phyloP scores from a whole-genome alignment of 371 early-diverging fungal species.

The Mortierella sp. region DNA sequence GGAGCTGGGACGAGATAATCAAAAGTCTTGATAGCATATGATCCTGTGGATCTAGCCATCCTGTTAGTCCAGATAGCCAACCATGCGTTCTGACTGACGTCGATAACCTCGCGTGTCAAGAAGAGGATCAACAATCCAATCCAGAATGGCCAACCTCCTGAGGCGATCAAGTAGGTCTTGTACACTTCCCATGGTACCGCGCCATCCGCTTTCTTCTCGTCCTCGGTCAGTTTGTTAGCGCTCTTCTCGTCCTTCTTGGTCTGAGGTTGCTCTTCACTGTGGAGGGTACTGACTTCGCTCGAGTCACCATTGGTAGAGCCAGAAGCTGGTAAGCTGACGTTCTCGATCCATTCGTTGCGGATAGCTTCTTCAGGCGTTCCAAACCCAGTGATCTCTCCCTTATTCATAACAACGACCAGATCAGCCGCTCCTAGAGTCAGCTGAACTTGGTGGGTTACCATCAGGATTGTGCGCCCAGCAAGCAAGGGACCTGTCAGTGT shows the following conservation, averaged over 20 bases:
- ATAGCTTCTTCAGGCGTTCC: conserved; percentile 59
- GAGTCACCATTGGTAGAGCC: conserved; percentile 10
- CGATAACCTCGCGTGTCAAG: conserved; percentile 59
- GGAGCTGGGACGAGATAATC: conserved; percentile 39
- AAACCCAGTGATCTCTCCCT: conserved; percentile 60
- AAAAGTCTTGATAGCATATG: conserved; percentile 34
- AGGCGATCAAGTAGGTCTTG: conserved; percentile 68
- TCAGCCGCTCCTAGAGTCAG: conserved; percentile 75
- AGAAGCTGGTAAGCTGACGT: conserved; percentile 42
- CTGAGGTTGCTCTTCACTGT: conserved; percentile 24
- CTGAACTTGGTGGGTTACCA: conserved; percentile 90
- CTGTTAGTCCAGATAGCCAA: conserved; percentile 45
- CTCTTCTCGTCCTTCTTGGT: conserved; percentile 50
- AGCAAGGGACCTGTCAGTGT: conserved; percentile 75
- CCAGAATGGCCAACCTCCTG: conserved; percentile 73
- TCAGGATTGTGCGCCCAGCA: conserved; percentile 77
- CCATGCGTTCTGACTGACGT: conserved; percentile 58
- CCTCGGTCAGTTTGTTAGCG: conserved; percentile 67
- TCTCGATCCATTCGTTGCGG: conserved; percentile 59
- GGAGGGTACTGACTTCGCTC: conserved; percentile 28
- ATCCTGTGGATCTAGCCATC: conserved; percentile 28
- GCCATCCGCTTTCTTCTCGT: conserved; percentile 75
- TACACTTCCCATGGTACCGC: conserved; percentile 71
- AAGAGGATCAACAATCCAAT: conserved; percentile 60
- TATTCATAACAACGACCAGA: conserved; percentile 73